Conservation (phyloP, 441 rosid genomes). For the Arabidopsis lyrata region DNA sequence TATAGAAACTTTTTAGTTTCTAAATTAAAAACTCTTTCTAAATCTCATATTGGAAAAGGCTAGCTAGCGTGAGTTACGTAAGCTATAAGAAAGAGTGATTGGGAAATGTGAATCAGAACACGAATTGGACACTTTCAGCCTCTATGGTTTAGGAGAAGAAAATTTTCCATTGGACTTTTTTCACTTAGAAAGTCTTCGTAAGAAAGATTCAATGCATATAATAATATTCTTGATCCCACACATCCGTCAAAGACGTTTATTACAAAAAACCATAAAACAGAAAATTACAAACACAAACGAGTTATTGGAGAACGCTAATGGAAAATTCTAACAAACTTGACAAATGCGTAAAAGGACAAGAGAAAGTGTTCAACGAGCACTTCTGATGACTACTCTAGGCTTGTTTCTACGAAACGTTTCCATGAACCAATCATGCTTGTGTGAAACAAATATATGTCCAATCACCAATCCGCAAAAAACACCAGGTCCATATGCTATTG, state of each 20-base stretch:
- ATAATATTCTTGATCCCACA: too few relatives aligned
- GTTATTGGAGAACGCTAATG: neutral
- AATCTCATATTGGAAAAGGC: neutral
- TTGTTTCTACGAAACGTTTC: neutral
- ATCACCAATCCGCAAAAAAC: neutral
- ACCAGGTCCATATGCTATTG: neutral
- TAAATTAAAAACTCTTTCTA: too few relatives aligned
- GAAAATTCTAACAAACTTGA: neutral
- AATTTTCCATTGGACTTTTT: too few relatives aligned
- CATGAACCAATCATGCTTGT: neutral
- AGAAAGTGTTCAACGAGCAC: neutral
- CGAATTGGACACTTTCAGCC: too few relatives aligned
- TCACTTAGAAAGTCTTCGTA: too few relatives aligned
- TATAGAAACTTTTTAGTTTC: too few relatives aligned
- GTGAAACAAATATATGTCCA: neutral
- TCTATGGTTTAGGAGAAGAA: too few relatives aligned
- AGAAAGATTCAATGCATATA: too few relatives aligned
- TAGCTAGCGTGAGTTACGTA: neutral
- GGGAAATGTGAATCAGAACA: neutral
- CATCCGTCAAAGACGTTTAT: too few relatives aligned
- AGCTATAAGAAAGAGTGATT: neutral
- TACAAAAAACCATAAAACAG: too few relatives aligned
- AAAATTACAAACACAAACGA: neutral
- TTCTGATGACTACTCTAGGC: neutral
- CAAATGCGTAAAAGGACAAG: neutral